Percentiles rank a stretch among this genome's conserved stretches.
These are phyloP conservation scores for Trametes elegans DNA, from an alignment of 768 basidiomycete species.

Conservation along the genomic window DNA sequence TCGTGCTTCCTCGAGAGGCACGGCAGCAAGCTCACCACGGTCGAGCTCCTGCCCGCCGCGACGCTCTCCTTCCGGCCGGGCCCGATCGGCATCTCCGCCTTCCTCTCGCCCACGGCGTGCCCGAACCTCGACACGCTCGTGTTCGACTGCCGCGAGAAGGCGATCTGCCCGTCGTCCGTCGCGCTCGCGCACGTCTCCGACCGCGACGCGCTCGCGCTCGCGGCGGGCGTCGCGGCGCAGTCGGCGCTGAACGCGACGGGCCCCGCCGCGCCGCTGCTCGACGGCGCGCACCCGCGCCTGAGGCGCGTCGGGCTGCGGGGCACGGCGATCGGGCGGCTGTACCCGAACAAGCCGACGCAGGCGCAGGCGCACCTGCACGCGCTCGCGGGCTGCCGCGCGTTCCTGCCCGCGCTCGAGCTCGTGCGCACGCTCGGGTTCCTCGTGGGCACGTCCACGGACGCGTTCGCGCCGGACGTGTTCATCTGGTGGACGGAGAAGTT, in stretches of 20 bases:
- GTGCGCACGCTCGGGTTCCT: conserved; percentile 48
- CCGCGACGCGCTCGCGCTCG: conserved; percentile 1
- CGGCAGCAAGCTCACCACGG: conserved; percentile 37
- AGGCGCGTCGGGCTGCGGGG: conserved; percentile 48
- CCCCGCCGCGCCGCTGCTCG: conserved; percentile 10
- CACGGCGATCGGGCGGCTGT: conserved; percentile 41
- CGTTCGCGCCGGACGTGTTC: conserved; percentile 45
- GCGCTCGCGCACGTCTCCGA: conserved; percentile 17
- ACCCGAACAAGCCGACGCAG: conserved; percentile 39
- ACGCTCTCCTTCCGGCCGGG: conserved; percentile 23
- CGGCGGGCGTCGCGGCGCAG: not conserved
- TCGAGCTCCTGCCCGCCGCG: conserved; percentile 39
- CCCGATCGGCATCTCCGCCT: conserved; percentile 41
- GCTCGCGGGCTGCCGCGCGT: conserved; percentile 33
- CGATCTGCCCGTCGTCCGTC: conserved; percentile 5
- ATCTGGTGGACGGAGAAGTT: conserved; percentile 55
- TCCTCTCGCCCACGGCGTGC: conserved; percentile 42
- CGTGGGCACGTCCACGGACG: conserved; percentile 44
- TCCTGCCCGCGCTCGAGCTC: conserved; percentile 45
- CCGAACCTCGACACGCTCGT: conserved; percentile 45
- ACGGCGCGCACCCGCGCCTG: conserved; percentile 31
- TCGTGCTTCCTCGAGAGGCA: conserved; percentile 40
- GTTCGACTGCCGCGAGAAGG: conserved; percentile 30
- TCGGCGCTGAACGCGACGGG: not conserved
- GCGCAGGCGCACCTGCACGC: conserved; percentile 42